These are phyloP conservation scores for Penicillium sp. DNA, from an alignment of 2,329 filamentous ascomycete species.

Conservation along the genomic window DNA sequence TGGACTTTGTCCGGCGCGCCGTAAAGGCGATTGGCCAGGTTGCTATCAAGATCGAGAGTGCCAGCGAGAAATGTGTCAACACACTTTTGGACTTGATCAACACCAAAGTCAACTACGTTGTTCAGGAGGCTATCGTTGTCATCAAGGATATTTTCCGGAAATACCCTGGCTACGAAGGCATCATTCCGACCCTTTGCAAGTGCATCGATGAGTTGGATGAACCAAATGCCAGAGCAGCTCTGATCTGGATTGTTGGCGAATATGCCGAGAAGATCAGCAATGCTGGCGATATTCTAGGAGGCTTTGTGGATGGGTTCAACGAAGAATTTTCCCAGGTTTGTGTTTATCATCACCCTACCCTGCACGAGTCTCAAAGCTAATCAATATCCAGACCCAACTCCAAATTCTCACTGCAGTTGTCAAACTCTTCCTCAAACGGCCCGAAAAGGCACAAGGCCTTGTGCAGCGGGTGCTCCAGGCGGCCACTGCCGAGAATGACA, in stretches of 20 bases:
- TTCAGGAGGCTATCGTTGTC: slow-evolving; percentile 97
- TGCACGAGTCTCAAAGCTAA: slow-evolving; percentile 28
- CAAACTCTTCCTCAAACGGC: slow-evolving; percentile 96
- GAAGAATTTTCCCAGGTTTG: slow-evolving; percentile 92
- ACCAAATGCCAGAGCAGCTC: slow-evolving; percentile 78
- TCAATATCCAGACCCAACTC: slow-evolving; percentile 70
- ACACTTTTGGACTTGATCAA: slow-evolving; percentile 90
- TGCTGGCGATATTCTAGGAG: slow-evolving; percentile 86
- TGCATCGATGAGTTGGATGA: slow-evolving; percentile 97
- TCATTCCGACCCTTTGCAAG: slow-evolving; percentile 93
- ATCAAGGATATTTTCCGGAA: slow-evolving; percentile 98
- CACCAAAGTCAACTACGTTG: slow-evolving; percentile 98
- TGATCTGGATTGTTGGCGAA: slow-evolving; percentile 99
- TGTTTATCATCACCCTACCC: slow-evolving; percentile 4
- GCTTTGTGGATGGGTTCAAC: slow-evolving; percentile 90
- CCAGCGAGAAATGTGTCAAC: slow-evolving; percentile 93
- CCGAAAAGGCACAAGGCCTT: slow-evolving; percentile 81
- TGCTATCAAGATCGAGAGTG: slow-evolving; percentile 95
- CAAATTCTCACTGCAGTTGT: slow-evolving; percentile 97
- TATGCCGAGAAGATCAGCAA: slow-evolving; percentile 99
- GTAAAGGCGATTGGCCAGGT: slow-evolving; percentile 97
- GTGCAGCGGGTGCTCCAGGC: slow-evolving; percentile 93
- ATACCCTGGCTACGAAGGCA: slow-evolving; percentile 95
- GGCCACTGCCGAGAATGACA: slow-evolving; percentile 92
- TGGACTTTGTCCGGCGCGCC: slow-evolving; percentile 94